These are phyloP conservation scores for Dactylonectria macrodidyma DNA, from an alignment of 2,329 filamentous ascomycete genomes.

Conservation along the genomic window DNA sequence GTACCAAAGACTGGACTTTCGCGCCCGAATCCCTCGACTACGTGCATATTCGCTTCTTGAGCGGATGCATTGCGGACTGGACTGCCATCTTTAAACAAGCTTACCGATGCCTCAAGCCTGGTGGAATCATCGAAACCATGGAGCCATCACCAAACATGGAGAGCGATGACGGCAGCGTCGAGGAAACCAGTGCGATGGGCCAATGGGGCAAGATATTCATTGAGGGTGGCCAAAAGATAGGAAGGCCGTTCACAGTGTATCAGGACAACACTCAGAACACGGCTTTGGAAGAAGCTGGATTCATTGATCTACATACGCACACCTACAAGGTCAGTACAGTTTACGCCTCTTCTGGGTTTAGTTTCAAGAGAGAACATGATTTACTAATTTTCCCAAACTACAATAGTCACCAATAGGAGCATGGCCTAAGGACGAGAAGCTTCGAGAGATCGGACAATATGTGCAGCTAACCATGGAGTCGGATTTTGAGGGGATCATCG, in stretches of 20 bases:
- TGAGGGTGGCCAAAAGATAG: constrained; percentile 23
- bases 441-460: constrained; percentile 28
- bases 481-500: constrained; percentile 32
- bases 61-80: constrained; percentile 24
- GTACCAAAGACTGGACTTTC: constrained; percentile 23
- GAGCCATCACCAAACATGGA: constrained; percentile 22
- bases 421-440: constrained; percentile 28
- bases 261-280: constrained; percentile 23
- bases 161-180: constrained; percentile 22
- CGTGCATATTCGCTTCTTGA: constrained; percentile 23
- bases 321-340: constrained; percentile 12
- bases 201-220: constrained; percentile 23
- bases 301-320: constrained; percentile 20
- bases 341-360: neutral
- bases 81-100: constrained; percentile 15
- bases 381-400: neutral
- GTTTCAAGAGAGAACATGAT: neutral
- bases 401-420: constrained; percentile 18
- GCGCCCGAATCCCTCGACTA: constrained; percentile 16
- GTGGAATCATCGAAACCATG: constrained; percentile 21
- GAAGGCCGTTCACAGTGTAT: constrained; percentile 17
- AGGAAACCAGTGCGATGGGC: constrained; percentile 7
- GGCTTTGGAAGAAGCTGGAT: constrained; percentile 23
- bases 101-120: constrained; percentile 18
- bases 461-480: constrained; percentile 28